Evolutionary conservation across 192 early-diverging fungal species (phyloP).

Genomic region (Backusella macrospora): DNA sequence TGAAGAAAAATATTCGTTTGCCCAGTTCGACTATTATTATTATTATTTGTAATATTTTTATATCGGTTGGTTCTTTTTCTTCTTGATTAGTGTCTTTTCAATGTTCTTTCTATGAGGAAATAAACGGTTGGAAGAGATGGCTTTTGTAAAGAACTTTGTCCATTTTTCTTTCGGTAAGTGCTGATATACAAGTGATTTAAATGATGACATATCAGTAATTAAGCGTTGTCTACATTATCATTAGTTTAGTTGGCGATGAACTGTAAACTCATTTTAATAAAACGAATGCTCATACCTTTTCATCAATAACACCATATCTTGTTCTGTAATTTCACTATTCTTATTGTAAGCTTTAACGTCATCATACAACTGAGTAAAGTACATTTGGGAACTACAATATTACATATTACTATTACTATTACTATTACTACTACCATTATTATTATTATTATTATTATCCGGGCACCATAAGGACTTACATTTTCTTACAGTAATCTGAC

Average conservation of each 20-base stretch:
- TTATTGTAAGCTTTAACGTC: not conserved
- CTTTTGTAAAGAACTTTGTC: no score
- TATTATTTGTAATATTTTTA: no score
- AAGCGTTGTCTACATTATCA: not conserved
- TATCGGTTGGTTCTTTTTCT: no score
- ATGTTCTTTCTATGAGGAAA: no score
- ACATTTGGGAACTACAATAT: not conserved
- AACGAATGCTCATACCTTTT: not conserved
- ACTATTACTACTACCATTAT: not conserved
- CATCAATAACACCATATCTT: not conserved
- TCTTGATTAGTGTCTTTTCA: no score
- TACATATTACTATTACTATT: not conserved
- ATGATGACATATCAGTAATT: not conserved
- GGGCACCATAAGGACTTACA: not conserved
- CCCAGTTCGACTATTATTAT: no score
- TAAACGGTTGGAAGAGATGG: no score
- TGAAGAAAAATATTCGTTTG: no score
- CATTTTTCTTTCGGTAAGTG: no score
- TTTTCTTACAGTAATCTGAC: not conserved
- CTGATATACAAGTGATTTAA: no score
- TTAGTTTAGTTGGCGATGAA: not conserved
- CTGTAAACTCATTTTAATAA: not conserved
- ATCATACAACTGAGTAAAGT: not conserved
- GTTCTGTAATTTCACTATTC: not conserved
- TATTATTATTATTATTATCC: not conserved